Evolutionary conservation across 2,329 filamentous ascomycete species (phyloP).

Genomic region (Sordariomycetes sp.): DNA sequence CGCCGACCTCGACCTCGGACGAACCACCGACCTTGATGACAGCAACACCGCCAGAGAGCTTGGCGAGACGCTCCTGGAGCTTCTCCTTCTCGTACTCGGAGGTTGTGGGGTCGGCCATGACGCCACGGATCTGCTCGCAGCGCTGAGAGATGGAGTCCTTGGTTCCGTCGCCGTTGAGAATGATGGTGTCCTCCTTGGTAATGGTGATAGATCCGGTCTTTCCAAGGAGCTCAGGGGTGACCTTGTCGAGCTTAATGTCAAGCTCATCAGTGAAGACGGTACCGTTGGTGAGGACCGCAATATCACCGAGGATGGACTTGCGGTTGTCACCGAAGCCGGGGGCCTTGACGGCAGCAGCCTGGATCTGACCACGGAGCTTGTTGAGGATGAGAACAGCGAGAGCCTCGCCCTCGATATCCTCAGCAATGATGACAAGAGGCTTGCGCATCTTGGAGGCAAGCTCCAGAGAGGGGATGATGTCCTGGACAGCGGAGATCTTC

Average conservation of each 20-base stretch:
- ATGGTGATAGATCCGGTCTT: conserved; percentile 98
- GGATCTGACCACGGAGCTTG: conserved; percentile 99
- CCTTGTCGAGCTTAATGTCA: conserved; percentile 98
- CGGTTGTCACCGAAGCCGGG: conserved; percentile 99
- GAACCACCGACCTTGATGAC: conserved; percentile 98
- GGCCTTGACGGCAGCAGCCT: conserved; percentile 97
- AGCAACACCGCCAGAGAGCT: conserved; percentile 96
- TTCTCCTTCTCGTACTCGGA: conserved; percentile 99
- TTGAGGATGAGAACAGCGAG: conserved; percentile 98
- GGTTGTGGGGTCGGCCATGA: conserved; percentile 87
- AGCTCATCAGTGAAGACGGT: conserved; percentile 98
- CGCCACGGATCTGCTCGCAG: conserved; percentile 97
- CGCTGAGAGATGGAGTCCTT: conserved; percentile 91
- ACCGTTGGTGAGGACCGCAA: conserved; percentile 91
- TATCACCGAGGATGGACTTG: conserved; percentile 97
- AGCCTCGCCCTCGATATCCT: conserved; percentile 98
- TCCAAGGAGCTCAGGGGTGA: conserved; percentile 89
- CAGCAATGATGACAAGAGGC: conserved; percentile 94
- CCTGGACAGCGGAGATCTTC: conserved; percentile 99
- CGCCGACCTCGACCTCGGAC: conserved; percentile 95
- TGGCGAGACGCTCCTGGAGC: conserved; percentile 98
- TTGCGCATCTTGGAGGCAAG: conserved; percentile 91
- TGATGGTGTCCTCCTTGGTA: conserved; percentile 99
- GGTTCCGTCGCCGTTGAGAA: conserved; percentile 92
- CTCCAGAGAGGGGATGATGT: conserved; percentile 97